Evolutionary conservation across 148 eudicot species (phyloP), one percentile per base, ranked within the genome.

Genomic region (Diospyros kaki): DNA sequence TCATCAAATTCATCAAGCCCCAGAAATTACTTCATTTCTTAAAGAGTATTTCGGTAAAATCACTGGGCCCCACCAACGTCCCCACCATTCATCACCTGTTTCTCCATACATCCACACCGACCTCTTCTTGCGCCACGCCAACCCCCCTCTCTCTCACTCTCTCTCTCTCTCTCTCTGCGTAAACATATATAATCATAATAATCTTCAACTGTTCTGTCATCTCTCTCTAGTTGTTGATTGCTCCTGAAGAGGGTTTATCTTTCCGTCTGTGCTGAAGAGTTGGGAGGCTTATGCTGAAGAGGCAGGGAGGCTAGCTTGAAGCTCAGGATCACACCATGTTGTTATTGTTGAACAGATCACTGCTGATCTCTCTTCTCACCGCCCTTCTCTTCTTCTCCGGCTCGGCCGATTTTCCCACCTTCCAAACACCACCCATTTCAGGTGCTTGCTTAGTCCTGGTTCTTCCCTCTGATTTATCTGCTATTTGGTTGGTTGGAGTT

Each of bases 361-460:
- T 48, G 39, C 18, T 68, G 28, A 12, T 68, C 18, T 53, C 73
- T 67, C 73, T 73, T 43, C 60, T 78, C 13, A 14, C 58, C 18
- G 40, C 59, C 59, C 39, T 61, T 51, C 59, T 73, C 45, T 39
- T 42, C 68, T 13, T 51, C 64, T 40, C 67, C 69, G 3, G 77
- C 67, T 51, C 63, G 61, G 46, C 12, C 77, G 48, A 58, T 39
- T 73, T 73, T 66, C 72, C 42, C 56, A 48, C 64, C 73, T 14
- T 48, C 73, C 75, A 52, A 67, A 50, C 73, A 17, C 43, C 59
- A 59, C 68, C 62, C 17, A 48, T 13, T 67, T 18, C 81, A 51
- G 77, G 81, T 78, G 50, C 64, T 18, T 43, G 41, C 69, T 41
- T 11, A 28, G 28, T 28, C 28, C 28, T 28, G 28, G 28, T 28